These are phyloP conservation scores for Bromus sterilis DNA, from an alignment of 176 grass and related monocot species.

Conservation along the genomic window DNA sequence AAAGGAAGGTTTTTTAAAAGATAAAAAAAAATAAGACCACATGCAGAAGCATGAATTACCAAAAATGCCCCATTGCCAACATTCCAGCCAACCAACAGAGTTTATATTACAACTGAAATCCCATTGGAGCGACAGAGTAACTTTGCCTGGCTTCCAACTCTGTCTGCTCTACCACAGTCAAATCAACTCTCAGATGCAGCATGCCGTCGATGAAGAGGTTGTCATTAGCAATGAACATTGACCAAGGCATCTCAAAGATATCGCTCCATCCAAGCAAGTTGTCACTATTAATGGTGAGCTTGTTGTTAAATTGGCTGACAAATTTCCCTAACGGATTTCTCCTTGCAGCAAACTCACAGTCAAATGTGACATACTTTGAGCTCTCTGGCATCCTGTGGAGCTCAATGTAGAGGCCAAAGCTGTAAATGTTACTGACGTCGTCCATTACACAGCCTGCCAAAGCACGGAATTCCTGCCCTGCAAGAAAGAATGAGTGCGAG, in stretches of 20 bases:
- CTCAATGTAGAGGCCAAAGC: slow-evolving; percentile 84
- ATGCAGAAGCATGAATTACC: not conserved
- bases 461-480: slow-evolving; percentile 59
- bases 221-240: slow-evolving; percentile 65
- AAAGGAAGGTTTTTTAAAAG: too few species aligned
- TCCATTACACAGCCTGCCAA: slow-evolving; percentile 72
- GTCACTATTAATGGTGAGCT: slow-evolving; percentile 59
- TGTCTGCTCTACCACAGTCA: not conserved
- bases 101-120: not conserved
- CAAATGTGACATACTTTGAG: not conserved
- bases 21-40: not conserved
- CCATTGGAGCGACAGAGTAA: not conserved
- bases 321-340: not conserved
- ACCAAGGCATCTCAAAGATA: slow-evolving; percentile 74
- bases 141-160: not conserved
- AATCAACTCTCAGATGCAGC: slow-evolving; percentile 76
- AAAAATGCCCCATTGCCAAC: not conserved
- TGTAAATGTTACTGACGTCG: slow-evolving; percentile 52
- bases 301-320: slow-evolving; percentile 71
- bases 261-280: slow-evolving; percentile 65
- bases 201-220: slow-evolving; percentile 65
- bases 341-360: not conserved
- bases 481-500: slow-evolving; percentile 60
- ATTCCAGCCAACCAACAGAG: not conserved
- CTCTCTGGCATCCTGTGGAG: too few species aligned